Base-by-base conservation (phyloP, 106 monocot species). In the Dioscorea zingiberensis region DNA sequence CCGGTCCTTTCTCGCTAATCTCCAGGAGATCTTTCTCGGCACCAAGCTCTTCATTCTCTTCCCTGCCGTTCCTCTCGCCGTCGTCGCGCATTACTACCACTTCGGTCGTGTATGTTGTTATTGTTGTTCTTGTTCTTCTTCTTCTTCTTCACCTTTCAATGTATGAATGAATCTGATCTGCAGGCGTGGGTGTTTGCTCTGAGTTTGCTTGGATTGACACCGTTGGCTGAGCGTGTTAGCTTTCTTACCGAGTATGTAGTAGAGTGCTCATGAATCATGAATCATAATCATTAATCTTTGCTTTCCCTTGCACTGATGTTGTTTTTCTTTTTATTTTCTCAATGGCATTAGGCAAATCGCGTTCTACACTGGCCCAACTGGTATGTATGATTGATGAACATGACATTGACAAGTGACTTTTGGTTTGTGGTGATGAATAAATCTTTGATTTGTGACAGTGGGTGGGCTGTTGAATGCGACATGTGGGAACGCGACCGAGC, bases 21-120 rank as follows among this genome's bases (percentile, higher is more conserved):
- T 95, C 8, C 94, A 88, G 71, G 90, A 94, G 76, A 68, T 94
- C 55, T 83, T 94, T 73, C 73, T 94, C 15, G 90, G 84, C n/a
- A 94, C 94, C 58, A 94, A 94, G 77, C 82, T 94, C 55, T 74
- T 70, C 78, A 21, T 87, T 55, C 89, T 94, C 66, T 90, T 94
- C 68, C 82, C 84, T 10, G 79, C 87, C 21, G 80, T 94, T 25
- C 80, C 87, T 15, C 71, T 87, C 62, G 90, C 94, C 66, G 69
- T 94, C 70, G 71, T 65, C 38, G 86, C 84, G 16, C 25, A 68
- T 4, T 80, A 38, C 71, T 73, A 59, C 62, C 24, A 74, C 29
- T 85, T 90, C 30, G 80, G 78, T 19, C 69, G 76, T 51, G 23
- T 25, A 18, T 63, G 13, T 28, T 45, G 17, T 17, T 30, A 13